phyloP scores from a whole-genome alignment of 2,329 filamentous ascomycete genomes.

The Beauveria bassiana region DNA sequence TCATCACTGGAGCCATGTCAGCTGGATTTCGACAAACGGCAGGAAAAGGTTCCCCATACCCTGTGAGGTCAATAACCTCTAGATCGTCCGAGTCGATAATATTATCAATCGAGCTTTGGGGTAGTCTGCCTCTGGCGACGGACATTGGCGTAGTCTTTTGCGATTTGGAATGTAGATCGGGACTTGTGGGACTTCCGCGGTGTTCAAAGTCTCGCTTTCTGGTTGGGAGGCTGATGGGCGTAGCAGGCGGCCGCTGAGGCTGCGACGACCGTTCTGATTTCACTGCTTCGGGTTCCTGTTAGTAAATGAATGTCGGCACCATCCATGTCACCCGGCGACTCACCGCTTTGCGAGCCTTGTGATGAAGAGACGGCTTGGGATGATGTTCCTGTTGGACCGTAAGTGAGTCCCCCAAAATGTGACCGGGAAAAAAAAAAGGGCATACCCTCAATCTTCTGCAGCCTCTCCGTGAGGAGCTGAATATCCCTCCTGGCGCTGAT shows the following conservation, averaged over 20 bases:
- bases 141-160: constrained; percentile 21
- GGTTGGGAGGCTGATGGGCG: not conserved
- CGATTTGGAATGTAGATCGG: constrained; percentile 14
- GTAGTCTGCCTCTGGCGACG: not conserved
- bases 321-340: not conserved
- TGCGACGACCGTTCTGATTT: not conserved
- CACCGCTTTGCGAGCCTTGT: not conserved
- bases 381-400: not conserved
- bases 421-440: not conserved
- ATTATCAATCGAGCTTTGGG: not conserved
- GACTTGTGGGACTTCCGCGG: not conserved
- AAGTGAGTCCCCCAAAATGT: not conserved
- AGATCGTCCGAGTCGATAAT: constrained; percentile 13
- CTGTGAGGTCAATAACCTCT: constrained; percentile 34
- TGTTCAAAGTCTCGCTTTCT: constrained; percentile 5
- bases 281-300: not conserved
- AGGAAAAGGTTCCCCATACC: constrained; percentile 23
- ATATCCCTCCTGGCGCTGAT: not conserved
- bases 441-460: not conserved
- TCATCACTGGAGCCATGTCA: constrained; percentile 24
- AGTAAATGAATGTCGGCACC: not conserved
- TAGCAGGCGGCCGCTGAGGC: not conserved
- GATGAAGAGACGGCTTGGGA: not conserved
- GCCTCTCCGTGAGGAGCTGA: not conserved
- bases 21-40: constrained; percentile 1